phyloP scores from a whole-genome alignment of 208 protist species.

The Leishmania aethiopica region DNA sequence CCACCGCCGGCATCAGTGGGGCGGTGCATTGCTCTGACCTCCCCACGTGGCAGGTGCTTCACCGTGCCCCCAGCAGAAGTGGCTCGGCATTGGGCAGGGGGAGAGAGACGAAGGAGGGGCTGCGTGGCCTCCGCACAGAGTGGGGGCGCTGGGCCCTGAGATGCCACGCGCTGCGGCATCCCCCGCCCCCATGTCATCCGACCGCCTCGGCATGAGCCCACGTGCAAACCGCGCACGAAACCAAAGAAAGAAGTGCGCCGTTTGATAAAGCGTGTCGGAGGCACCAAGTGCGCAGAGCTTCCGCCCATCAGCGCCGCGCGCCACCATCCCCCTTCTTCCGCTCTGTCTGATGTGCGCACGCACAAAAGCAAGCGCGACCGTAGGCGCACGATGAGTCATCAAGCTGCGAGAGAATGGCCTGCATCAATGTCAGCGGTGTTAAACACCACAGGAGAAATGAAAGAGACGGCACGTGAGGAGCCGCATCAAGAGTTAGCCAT shows the following conservation, averaged over 20 bases:
- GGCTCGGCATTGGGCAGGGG: background rate
- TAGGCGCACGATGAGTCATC: background rate
- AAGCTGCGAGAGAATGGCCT: background rate
- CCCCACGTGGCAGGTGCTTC: background rate
- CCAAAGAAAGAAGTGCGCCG: background rate
- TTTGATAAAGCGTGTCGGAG: background rate
- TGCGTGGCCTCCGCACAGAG: background rate
- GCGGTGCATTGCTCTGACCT: background rate
- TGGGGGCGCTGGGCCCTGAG: background rate
- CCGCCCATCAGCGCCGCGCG: background rate
- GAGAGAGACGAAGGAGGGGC: background rate
- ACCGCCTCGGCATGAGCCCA: background rate
- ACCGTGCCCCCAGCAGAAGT: background rate
- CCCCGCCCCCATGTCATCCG: too few relatives aligned
- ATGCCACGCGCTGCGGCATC: background rate
- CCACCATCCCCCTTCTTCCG: background rate
- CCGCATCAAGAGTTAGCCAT: background rate
- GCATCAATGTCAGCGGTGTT: background rate
- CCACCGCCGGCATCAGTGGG: background rate
- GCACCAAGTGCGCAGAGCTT: background rate
- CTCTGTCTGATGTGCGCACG: too few relatives aligned
- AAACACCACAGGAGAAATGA: background rate
- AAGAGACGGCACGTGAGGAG: background rate
- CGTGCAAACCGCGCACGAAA: background rate
- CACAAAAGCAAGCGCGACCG: background rate